Base-by-base conservation (phyloP, 116 monocot genomes). In the Phalaenopsis hybrid region DNA sequence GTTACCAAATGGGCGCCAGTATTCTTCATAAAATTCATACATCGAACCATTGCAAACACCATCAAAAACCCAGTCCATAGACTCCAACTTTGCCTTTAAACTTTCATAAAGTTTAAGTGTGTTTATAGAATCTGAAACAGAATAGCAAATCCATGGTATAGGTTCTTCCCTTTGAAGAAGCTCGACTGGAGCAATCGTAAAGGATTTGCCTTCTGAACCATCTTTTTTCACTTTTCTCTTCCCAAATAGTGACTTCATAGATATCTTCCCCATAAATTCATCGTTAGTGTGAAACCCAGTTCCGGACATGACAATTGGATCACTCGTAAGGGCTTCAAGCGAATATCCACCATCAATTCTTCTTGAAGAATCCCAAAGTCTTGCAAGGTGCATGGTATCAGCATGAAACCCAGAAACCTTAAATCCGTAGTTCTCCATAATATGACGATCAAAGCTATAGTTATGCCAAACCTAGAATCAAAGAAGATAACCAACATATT, bases 341-440 rank as follows among this genome's bases (percentile, higher is more conserved):
- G 98, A 98, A 93, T 98, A 98, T 31, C 98, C 98, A 74, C 98
- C 98, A 79, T 92, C 84, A 28, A 57, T 74, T 87, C 86, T 81
- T 83, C 95, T 91, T 58, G 94, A 94, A 81, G 98, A 98, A 88
- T 98, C 90, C 88, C 90, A 95, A 55, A 98, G 90, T 43, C 98
- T 85, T 69, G 98, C 95, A 86, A 98, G 93, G 89, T 98, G 98
- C 93, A 98, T 98, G 57, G 98, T 98, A 85, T 98, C 98, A 17
- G 98, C 95, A 88, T 98, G 89, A 85, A 98, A 98, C 45, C 98
- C 98, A 84, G 91, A 80, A 81, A 92, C 79, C 73, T 93, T 95
- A 78, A 98, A 90, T 28, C 90, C 93, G 84, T 88, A 89, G 85
- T 95, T 98, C 74, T 88, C 82, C 80, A 98, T 88, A 76, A 98